Conservation (phyloP, 495 filamentous ascomycete species). For the Neurospora tetraspora region DNA sequence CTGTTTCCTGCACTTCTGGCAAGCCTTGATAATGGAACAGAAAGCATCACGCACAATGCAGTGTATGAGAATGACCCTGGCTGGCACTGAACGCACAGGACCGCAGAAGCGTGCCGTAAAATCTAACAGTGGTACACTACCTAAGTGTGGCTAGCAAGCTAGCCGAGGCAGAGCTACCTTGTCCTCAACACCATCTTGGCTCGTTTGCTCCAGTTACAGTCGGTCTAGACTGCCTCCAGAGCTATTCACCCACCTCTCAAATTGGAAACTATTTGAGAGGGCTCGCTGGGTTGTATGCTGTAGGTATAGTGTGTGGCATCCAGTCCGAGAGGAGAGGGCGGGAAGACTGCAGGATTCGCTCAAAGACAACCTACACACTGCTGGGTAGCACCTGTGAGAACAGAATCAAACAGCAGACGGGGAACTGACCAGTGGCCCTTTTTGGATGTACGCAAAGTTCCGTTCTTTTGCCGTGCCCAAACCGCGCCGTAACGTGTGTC, state of each 20-base stretch:
- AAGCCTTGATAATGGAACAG: background rate
- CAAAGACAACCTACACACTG: background rate
- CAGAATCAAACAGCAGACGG: background rate
- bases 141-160: background rate
- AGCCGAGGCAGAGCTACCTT: background rate
- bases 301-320: too few relatives aligned
- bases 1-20: too few relatives aligned
- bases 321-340: too few relatives aligned
- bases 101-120: background rate
- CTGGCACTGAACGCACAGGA: background rate
- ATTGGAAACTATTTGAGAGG: too few relatives aligned
- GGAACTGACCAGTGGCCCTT: background rate
- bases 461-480: background rate
- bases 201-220: background rate
- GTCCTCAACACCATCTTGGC: background rate
- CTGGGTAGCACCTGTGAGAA: background rate
- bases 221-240: background rate
- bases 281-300: background rate
- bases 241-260: background rate
- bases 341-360: too few relatives aligned
- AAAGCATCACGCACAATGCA: background rate
- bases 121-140: background rate
- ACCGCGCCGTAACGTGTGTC: background rate
- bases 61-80: background rate
- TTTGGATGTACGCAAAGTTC: background rate